Evolutionary conservation across 352 stramenopile genomes (phyloP).

Genomic region (Globisporangium alternatum): DNA sequence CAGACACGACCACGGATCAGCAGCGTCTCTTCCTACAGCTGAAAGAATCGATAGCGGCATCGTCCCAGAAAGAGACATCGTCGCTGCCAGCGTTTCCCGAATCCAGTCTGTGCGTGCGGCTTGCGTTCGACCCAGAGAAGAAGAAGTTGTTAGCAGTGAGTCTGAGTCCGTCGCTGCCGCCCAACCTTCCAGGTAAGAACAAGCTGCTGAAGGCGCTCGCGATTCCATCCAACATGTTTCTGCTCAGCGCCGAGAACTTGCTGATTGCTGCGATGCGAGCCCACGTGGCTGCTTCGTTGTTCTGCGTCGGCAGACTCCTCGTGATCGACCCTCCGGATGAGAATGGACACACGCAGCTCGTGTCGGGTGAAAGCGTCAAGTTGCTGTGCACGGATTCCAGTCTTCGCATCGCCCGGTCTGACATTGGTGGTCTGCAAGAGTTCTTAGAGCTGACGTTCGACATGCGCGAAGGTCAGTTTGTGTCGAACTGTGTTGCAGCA

Average conservation of each 20-base stretch:
- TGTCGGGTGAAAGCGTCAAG: slow-evolving; percentile 71
- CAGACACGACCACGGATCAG: slow-evolving; percentile 49
- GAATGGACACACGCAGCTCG: slow-evolving; percentile 51
- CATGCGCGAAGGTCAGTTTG: slow-evolving; percentile 67
- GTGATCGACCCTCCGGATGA: slow-evolving; percentile 64
- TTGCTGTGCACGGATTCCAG: slow-evolving; percentile 57
- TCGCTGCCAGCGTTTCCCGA: slow-evolving; percentile 48
- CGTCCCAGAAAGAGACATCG: slow-evolving; percentile 18
- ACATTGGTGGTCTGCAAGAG: slow-evolving; percentile 76
- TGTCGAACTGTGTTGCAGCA: slow-evolving; percentile 61
- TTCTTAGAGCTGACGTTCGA: slow-evolving; percentile 83
- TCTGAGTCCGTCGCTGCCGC: slow-evolving; percentile 60
- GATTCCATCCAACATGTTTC: slow-evolving; percentile 77
- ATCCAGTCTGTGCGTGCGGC: slow-evolving; percentile 65
- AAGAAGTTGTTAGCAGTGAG: slow-evolving; percentile 60
- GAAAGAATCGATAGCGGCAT: slow-evolving; percentile 32
- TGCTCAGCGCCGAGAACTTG: slow-evolving; percentile 72
- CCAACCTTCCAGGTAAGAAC: slow-evolving; percentile 52
- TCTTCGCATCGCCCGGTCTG: slow-evolving; percentile 57
- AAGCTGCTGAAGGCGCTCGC: slow-evolving; percentile 54
- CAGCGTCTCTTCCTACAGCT: slow-evolving; percentile 60
- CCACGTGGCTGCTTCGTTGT: slow-evolving; percentile 68
- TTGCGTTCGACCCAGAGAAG: slow-evolving; percentile 58
- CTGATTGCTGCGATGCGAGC: slow-evolving; percentile 74
- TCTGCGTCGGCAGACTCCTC: slow-evolving; percentile 66